These are phyloP conservation scores for Dothidotthia symphoricarpi DNA, from an alignment of 2,329 filamentous ascomycete genomes.

Conservation along the genomic window DNA sequence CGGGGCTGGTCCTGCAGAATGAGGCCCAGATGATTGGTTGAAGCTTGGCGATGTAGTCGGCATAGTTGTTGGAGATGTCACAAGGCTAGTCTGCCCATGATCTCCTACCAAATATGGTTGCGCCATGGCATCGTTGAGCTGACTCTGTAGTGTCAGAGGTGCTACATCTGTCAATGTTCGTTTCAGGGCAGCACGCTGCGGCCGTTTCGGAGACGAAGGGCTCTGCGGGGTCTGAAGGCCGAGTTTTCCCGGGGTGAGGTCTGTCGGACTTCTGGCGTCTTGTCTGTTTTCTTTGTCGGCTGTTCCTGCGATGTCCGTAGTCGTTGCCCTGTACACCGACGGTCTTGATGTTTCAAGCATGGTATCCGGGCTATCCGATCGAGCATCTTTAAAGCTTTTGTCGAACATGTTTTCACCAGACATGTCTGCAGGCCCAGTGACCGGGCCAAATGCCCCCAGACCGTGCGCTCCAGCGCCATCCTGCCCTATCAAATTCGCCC, in stretches of 20 bases:
- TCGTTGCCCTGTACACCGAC: conserved; percentile 15
- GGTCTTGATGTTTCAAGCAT: conserved; percentile 28
- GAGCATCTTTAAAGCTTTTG: conserved; percentile 65
- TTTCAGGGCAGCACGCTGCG: conserved; percentile 65
- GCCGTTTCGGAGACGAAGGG: conserved; percentile 23
- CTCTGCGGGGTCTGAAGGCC: conserved; percentile 17
- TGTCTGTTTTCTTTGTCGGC: conserved; percentile 12
- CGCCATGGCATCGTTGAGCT: conserved; percentile 79
- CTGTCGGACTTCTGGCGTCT: conserved; percentile 20
- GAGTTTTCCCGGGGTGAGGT: conserved; percentile 23
- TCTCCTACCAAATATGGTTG: conserved; percentile 71
- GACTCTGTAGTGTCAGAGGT: conserved; percentile 72
- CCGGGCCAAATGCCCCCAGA: conserved; percentile 57
- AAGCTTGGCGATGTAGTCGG: conserved; percentile 39
- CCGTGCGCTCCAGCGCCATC: conserved; percentile 58
- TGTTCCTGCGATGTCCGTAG: conserved; percentile 8
- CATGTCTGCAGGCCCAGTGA: conserved; percentile 76
- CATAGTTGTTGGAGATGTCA: conserved; percentile 50
- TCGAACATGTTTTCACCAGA: conserved; percentile 82
- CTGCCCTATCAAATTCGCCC: conserved; percentile 73
- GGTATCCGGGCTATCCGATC: conserved; percentile 47
- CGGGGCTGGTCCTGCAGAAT: conserved; percentile 45
- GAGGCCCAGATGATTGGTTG: conserved; percentile 32
- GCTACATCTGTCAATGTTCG: conserved; percentile 84
- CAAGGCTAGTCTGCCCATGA: conserved; percentile 43